phyloP scores from a whole-genome alignment of 2,329 filamentous ascomycete genomes.

The Paraconiothyrium brasiliense region DNA sequence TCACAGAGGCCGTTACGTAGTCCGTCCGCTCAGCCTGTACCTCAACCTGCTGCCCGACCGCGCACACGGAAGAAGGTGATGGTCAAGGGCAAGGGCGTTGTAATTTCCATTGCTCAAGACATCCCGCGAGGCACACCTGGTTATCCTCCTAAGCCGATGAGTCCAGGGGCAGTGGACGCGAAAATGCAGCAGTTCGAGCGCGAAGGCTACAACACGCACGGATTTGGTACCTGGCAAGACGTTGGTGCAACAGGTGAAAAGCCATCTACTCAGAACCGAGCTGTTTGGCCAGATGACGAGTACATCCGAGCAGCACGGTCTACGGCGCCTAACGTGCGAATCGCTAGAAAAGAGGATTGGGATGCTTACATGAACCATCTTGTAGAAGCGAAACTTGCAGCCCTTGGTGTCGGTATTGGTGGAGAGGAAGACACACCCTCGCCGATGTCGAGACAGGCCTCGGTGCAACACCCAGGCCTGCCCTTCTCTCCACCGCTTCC shows the following conservation, averaged over 20 bases:
- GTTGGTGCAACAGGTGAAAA: slow-evolving; percentile 37
- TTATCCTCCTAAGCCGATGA: slow-evolving; percentile 55
- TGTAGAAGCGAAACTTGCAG: slow-evolving; percentile 89
- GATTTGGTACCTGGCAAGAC: slow-evolving; percentile 72
- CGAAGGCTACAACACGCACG: slow-evolving; percentile 73
- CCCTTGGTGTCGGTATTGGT: slow-evolving; percentile 84
- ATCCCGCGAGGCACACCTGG: slow-evolving; percentile 53
- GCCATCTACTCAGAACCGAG: slow-evolving; percentile 66
- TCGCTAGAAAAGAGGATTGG: slow-evolving; percentile 78
- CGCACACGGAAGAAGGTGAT: slow-evolving; percentile 55
- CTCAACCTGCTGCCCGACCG: slow-evolving; percentile 39
- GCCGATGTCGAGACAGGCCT: slow-evolving; percentile 75
- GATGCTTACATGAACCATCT: slow-evolving; percentile 83
- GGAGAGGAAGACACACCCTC: slow-evolving; percentile 71
- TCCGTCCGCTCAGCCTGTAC: slow-evolving; percentile 30
- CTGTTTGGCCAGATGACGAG: slow-evolving; percentile 71
- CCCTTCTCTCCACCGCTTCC: slow-evolving; percentile 87
- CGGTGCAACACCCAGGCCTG: slow-evolving; percentile 77
- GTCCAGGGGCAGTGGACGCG: slow-evolving; percentile 63
- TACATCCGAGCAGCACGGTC: slow-evolving; percentile 67
- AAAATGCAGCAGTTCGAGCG: slow-evolving; percentile 74
- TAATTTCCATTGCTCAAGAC: slow-evolving; percentile 56
- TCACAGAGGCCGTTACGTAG: slow-evolving; percentile 26
- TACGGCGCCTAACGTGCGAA: slow-evolving; percentile 67
- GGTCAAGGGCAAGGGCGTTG: slow-evolving; percentile 57